These are phyloP conservation scores for Debaryomyces sp. DNA, from an alignment of 1,139 yeast genomes.

Conservation along the genomic window DNA sequence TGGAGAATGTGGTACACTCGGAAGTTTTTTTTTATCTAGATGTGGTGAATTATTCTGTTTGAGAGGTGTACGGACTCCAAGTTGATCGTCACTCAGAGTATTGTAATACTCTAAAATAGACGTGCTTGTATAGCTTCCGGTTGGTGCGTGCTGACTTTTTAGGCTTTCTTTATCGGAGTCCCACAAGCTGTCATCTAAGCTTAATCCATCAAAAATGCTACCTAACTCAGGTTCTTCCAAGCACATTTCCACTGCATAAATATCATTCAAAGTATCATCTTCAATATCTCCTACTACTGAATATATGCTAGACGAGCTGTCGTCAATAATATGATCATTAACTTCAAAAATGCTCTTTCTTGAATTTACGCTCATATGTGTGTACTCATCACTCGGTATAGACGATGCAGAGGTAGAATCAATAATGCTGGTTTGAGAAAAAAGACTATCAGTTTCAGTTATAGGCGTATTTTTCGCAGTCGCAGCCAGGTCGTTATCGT, in stretches of 20 bases:
- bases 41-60: background rate
- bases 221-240: slow-evolving; percentile 3
- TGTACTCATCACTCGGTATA: background rate
- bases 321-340: background rate
- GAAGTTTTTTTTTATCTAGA: background rate
- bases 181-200: slow-evolving; percentile 5
- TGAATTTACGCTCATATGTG: background rate
- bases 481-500: background rate
- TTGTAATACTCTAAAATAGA: background rate
- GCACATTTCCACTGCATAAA: background rate
- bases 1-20: background rate
- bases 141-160: background rate
- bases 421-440: slow-evolving; percentile 1
- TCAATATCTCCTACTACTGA: background rate
- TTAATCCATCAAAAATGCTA: background rate
- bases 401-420: slow-evolving; percentile 4
- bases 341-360: background rate
- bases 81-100: background rate
- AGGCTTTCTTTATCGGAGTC: background rate
- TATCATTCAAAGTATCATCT: background rate
- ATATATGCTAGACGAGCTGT: background rate
- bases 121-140: background rate
- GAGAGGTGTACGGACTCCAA: background rate
- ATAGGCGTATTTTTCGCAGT: background rate
- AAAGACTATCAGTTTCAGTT: slow-evolving; percentile 6